A percentile compares a stretch with the other conserved stretches of the same genome.
phyloP scores from a whole-genome alignment of 495 filamentous ascomycete genomes.

The Penicillium pancosmium region DNA sequence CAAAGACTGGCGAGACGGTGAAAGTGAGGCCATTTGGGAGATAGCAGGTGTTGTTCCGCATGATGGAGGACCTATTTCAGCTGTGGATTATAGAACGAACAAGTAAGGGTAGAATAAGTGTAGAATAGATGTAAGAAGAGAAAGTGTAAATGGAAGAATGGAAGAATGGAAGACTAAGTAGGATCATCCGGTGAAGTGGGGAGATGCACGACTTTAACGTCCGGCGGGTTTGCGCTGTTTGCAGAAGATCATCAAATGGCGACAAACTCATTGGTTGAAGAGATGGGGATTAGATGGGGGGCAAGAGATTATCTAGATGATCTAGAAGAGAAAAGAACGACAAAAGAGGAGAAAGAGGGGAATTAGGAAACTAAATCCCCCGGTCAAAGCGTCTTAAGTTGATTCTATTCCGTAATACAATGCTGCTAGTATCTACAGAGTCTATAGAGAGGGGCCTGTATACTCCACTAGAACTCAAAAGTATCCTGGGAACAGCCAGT shows the following conservation, averaged over 20 bases:
- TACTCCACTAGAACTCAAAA: constrained; percentile 22
- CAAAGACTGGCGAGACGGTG: constrained; percentile 80
- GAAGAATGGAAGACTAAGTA: neutral
- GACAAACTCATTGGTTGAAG: too few relatives aligned
- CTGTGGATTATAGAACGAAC: neutral
- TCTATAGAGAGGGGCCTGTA: too few relatives aligned
- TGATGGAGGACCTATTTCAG: constrained; percentile 1
- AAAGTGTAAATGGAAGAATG: neutral
- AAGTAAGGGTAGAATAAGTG: neutral
- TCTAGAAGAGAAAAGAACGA: neutral
- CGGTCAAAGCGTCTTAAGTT: neutral
- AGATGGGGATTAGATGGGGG: too few relatives aligned
- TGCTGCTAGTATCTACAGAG: neutral
- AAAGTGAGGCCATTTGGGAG: constrained; percentile 87
- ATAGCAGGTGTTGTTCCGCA: constrained; percentile 48
- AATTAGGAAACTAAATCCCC: neutral
- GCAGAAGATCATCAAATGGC: neutral
- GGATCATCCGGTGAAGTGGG: neutral
- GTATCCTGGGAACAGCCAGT: constrained; percentile 73
- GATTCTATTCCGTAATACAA: neutral
- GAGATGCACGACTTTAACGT: neutral
- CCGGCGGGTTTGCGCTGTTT: neutral
- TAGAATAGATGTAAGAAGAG: neutral
- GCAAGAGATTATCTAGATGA: neutral
- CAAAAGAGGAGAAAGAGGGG: neutral